These are phyloP conservation scores for Mortierella sp. DNA, from an alignment of 371 early-diverging fungal species.

Conservation along the genomic window DNA sequence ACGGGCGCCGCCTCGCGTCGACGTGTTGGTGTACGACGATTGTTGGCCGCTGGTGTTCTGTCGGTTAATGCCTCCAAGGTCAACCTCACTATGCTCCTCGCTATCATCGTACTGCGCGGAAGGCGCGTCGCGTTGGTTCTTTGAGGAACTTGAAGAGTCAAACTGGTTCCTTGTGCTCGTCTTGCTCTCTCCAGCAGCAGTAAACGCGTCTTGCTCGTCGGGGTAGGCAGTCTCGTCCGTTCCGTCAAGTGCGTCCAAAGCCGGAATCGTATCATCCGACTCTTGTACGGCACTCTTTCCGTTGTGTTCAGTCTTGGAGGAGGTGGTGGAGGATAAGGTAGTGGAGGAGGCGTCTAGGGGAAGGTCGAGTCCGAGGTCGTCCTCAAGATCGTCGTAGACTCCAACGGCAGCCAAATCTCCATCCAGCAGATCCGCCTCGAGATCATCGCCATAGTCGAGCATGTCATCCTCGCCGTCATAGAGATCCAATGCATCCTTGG, in stretches of 20 bases:
- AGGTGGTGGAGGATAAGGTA: not conserved
- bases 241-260: not conserved
- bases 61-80: conserved; percentile 12
- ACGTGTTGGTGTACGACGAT: conserved; percentile 9
- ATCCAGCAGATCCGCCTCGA: conserved; percentile 36
- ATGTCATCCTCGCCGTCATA: conserved; percentile 34
- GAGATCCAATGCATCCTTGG: conserved; percentile 37
- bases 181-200: not conserved
- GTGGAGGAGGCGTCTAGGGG: not conserved
- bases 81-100: conserved; percentile 8
- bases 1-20: conserved; percentile 20
- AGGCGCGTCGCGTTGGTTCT: not conserved
- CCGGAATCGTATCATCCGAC: not conserved
- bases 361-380: conserved; percentile 25
- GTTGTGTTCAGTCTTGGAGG: not conserved
- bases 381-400: conserved; percentile 36
- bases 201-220: not conserved
- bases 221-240: not conserved
- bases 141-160: no score
- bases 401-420: conserved; percentile 21
- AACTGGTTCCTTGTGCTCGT: not conserved
- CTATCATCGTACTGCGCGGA: not conserved
- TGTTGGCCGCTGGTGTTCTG: not conserved
- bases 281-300: not conserved
- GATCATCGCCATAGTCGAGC: conserved; percentile 49